phyloP scores from a whole-genome alignment of 129 eudicot species.

The Deinandra increscens region DNA sequence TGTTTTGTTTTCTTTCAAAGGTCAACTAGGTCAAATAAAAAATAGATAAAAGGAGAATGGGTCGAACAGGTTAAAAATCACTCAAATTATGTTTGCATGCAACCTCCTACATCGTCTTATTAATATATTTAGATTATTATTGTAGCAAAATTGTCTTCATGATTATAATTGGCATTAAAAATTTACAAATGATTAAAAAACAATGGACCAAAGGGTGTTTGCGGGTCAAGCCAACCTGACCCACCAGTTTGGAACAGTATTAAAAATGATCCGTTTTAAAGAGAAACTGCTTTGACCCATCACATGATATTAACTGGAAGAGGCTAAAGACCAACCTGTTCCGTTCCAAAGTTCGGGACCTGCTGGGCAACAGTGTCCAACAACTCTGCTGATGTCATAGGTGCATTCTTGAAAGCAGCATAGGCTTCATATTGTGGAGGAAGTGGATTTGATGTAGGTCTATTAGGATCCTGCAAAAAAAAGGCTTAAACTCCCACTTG shows the following conservation, averaged over 20 bases:
- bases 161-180: neutral
- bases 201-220: neutral
- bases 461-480: conserved; percentile 55
- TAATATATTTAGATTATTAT: neutral
- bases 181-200: neutral
- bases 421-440: conserved; percentile 95
- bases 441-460: conserved; percentile 97
- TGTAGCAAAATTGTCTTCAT: neutral
- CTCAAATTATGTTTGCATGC: neutral
- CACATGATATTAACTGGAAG: conserved; percentile 7
- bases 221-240: neutral
- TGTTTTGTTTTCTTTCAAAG: neutral
- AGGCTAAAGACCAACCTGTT: conserved; percentile 55
- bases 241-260: neutral
- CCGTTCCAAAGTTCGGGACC: conserved; percentile 94
- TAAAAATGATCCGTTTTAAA: conserved; percentile 7
- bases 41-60: neutral
- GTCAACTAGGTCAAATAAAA: neutral
- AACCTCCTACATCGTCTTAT: neutral
- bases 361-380: conserved; percentile 82
- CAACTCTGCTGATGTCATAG: conserved; percentile 50
- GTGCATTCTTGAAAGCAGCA: conserved; percentile 52
- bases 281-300: neutral
- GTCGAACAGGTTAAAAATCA: neutral
- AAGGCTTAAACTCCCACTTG: neutral